These are phyloP conservation scores for Brassica napus DNA, from an alignment of 345 rosid genomes.

Conservation along the genomic window DNA sequence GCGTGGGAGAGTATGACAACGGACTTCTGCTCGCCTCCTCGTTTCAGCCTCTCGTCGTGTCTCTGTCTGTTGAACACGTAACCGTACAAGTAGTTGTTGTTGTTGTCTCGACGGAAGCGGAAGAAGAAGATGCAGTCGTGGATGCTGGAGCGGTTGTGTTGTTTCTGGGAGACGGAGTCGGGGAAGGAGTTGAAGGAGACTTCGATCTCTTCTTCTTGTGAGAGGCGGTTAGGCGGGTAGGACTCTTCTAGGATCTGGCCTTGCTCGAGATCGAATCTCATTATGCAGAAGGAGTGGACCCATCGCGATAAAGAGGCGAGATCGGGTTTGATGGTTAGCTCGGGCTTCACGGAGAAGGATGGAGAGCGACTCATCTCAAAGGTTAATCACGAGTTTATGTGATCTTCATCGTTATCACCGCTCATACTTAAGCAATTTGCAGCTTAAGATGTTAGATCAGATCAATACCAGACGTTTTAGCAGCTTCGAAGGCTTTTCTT, in stretches of 20 bases:
- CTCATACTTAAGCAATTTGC: constrained; percentile 7
- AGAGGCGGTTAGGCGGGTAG: constrained; percentile 67
- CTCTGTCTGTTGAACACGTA: constrained; percentile 93
- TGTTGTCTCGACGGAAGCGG: constrained; percentile 48
- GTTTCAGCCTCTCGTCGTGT: constrained; percentile 89
- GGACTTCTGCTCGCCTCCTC: constrained; percentile 98
- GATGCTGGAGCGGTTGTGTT: constrained; percentile 86
- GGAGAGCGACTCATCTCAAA: constrained; percentile 87
- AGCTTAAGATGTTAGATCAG: constrained; percentile 14
- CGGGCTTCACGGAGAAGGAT: constrained; percentile 75
- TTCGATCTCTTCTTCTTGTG: constrained; percentile 86
- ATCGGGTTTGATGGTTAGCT: constrained; percentile 59
- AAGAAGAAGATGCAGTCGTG: constrained; percentile 98
- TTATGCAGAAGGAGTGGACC: constrained; percentile 80
- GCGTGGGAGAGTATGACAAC: constrained; percentile 80
- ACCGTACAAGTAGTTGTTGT: constrained; percentile 54
- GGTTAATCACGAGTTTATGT: constrained; percentile 27
- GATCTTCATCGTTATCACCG: constrained; percentile 26
- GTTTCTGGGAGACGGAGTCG: constrained; percentile 88
- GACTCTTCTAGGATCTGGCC: constrained; percentile 96
- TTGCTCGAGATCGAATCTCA: constrained; percentile 94
- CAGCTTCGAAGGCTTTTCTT: constrained; percentile 9
- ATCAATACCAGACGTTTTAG: constrained; percentile 14
- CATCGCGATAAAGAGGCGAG: constrained; percentile 71
- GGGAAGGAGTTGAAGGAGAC: constrained; percentile 95